Base-by-base conservation (phyloP, 257 asterid species). In the Datura wrightii region DNA sequence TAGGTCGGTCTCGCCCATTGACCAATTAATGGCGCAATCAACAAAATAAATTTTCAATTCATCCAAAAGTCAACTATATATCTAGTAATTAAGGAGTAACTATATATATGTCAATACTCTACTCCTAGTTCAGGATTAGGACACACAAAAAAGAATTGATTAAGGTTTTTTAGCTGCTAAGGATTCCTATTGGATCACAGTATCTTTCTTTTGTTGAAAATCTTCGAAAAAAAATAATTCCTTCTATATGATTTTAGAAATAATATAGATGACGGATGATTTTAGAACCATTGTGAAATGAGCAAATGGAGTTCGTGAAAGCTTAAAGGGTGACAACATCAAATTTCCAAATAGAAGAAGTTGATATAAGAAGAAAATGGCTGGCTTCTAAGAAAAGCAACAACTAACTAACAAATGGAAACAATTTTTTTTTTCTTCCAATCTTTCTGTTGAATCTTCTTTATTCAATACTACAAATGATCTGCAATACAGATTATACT, bases 341-440 rank as follows among this genome's bases (percentile, higher is more conserved):
- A 85, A 85, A 37, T 60, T 72, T 66, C 52, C 59, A 54, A 79
- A 84, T 85, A 46, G 16, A 83, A 85, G 7, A 67, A 83, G 74
- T 34, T 4, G 53, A 71, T 14, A 3, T 15, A 46, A 83, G 69
- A 41, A 74, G 79, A 55, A 80, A 76, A 60, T 24, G 86, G 63
- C 90, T 92, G 83, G 92, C 94, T 92, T 92, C 91, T 83, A 90
- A 91, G 88, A 90, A 89, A 94, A 92, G 97, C 82, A 84, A 90
- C 60, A 50, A 10, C 55, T 9, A 41, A 82, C 19, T 19, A 19
- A 10, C 69, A 56, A 19, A 55, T 76, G 69, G 60, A 2, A 50
- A 50, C 13, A 31, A 10, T 9, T n/a, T 39, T 65, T 34, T 2
- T 63, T 8, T 39, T 3, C 4, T 53, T 37, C 54, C 67, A 16